Base-by-base conservation (phyloP, 2,329 filamentous ascomycete species). In the Rutstroemia sp. region DNA sequence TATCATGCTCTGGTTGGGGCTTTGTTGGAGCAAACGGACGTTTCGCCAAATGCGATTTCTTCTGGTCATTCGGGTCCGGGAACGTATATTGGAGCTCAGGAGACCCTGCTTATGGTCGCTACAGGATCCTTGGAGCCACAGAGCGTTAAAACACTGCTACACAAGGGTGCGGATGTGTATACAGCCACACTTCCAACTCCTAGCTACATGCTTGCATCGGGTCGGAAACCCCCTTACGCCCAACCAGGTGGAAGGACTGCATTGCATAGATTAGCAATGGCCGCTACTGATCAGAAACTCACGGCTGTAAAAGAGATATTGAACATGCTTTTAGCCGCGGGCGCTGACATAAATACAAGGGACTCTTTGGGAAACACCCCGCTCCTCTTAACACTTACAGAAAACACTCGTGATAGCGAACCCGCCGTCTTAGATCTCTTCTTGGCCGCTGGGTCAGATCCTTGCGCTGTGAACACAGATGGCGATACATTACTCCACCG, bases 261-360 rank as follows among this genome's bases (percentile, higher is more conserved):
- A 17, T 23, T 53, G 5, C 51, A 53, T 9, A 16, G 2, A 21
- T 12, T 53, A 17, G 51, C 42, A 12, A 34, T 34, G 12, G 17
- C 25, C 30, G 2, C 42, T 12, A 16, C 14, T 23, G 1, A 25
- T 4, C 21, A 17, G n/a, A 16, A 19, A 10, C 10, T 10, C 30
- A 17, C 23, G n/a, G 41, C 42, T 34, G 50, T 30, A 6, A 53
- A 38, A n/a, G 30, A 47, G 16, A 47, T 53, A 21, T 47, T 53
- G 9, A 30, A 47, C 38, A 27, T 47, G 21, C 56, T 70, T 4
- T 16, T 69, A 0, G 44, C 60, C 1, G 57, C 60, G 3, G 67
- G 65, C 1, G 66, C 63, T 5, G 60, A 70, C 47, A 48, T 67
- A 19, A 57, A 68, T 49, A 60, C 53, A 41, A 60, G 53, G 21